These are phyloP conservation scores for Sporothrix sp. DNA, from an alignment of 2,329 filamentous ascomycete species.

Conservation along the genomic window DNA sequence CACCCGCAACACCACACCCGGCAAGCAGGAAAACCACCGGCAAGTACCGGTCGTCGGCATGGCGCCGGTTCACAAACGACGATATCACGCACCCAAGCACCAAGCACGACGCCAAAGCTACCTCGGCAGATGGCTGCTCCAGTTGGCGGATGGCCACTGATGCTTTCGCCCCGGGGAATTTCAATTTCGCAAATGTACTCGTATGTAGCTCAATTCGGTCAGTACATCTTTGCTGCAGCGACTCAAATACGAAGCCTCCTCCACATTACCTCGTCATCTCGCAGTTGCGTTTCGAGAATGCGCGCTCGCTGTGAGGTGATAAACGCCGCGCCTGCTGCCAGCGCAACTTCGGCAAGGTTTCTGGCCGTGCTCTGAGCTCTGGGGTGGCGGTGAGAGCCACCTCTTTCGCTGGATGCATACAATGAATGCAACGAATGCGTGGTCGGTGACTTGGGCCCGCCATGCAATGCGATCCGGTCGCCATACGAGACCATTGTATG, in stretches of 20 bases:
- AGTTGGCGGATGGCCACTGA: too few relatives aligned
- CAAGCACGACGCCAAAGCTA: slow-evolving; percentile 27
- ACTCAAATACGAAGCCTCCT: too few relatives aligned
- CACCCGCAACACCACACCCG: slow-evolving; percentile 19
- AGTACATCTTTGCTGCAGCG: too few relatives aligned
- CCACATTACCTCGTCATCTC: neutral
- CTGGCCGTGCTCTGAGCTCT: too few relatives aligned
- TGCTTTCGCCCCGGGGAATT: too few relatives aligned
- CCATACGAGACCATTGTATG: neutral
- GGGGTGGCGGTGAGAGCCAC: too few relatives aligned
- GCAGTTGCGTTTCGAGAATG: neutral
- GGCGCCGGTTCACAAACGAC: slow-evolving; percentile 27
- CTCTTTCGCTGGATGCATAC: too few relatives aligned
- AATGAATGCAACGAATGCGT: too few relatives aligned
- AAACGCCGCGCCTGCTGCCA: neutral
- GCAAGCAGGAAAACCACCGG: slow-evolving; percentile 23
- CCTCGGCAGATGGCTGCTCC: slow-evolving; percentile 24
- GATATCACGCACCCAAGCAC: slow-evolving; percentile 28
- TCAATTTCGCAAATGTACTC: too few relatives aligned
- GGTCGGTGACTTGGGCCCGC: neutral
- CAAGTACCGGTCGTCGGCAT: slow-evolving; percentile 25
- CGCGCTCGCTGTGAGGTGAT: neutral
- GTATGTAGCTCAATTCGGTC: too few relatives aligned
- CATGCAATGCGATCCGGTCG: neutral
- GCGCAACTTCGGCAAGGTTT: neutral